phyloP scores from a whole-genome alignment of 768 basidiomycete species.

The Lactifluus piperatus region DNA sequence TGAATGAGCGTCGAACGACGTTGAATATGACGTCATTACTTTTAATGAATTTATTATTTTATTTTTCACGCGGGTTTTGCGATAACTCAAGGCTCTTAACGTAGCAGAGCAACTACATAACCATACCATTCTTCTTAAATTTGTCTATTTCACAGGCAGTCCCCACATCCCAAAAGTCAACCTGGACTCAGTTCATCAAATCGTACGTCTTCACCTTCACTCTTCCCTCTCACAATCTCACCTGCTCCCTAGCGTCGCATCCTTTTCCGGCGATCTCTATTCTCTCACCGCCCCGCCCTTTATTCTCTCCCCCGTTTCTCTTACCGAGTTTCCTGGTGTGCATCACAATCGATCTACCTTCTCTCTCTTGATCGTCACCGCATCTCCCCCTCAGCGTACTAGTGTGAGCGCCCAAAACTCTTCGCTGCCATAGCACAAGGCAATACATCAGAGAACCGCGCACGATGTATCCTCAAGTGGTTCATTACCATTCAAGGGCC shows the following conservation, averaged over 20 bases:
- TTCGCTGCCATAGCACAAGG: slow-evolving; percentile 84
- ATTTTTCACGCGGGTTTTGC: no score
- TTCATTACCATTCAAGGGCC: slow-evolving; percentile 97
- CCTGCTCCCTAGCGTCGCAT: slow-evolving; percentile 51
- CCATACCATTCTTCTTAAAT: no score
- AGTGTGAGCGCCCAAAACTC: slow-evolving; percentile 89
- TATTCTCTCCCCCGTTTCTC: slow-evolving; percentile 83
- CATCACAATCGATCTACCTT: slow-evolving; percentile 7
- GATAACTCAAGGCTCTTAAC: no score
- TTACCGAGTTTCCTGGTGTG: slow-evolving; percentile 87
- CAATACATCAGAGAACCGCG: slow-evolving; percentile 60
- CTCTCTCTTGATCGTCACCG: background rate
- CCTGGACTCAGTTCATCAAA: slow-evolving; percentile 89
- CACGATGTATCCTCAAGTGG: slow-evolving; percentile 83
- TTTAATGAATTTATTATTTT: no score
- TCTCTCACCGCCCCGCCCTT: slow-evolving; percentile 82
- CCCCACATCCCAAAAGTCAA: slow-evolving; percentile 72
- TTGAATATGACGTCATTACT: no score
- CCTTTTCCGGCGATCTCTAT: slow-evolving; percentile 82
- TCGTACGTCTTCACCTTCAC: slow-evolving; percentile 42
- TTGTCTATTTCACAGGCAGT: slow-evolving; percentile 56
- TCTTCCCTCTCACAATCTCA: slow-evolving; percentile 16
- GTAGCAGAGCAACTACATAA: no score
- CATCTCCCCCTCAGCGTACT: slow-evolving; percentile 56
- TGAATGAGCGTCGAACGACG: no score